Evolutionary conservation across 805 yeast species (phyloP).

Genomic region (Candida corydali): DNA sequence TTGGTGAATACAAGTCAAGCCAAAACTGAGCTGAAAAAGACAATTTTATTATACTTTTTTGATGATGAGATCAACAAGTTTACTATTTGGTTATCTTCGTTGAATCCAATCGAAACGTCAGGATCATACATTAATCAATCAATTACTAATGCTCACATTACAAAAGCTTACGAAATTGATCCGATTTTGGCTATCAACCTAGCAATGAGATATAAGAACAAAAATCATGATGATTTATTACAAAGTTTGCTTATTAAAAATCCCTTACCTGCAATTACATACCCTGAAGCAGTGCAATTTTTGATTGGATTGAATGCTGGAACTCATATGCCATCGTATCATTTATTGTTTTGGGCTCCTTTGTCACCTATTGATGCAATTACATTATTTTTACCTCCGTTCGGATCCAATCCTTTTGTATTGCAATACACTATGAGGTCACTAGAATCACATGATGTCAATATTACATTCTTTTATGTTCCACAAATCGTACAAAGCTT

Average conservation of each 20-base stretch:
- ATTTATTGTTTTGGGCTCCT: constrained; percentile 65
- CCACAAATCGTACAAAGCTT: constrained; percentile 96
- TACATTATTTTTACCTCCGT: constrained; percentile 74
- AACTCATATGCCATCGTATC: constrained; percentile 34
- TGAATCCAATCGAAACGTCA: constrained; percentile 34
- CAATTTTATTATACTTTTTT: constrained; percentile 57
- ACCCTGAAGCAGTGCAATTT: constrained; percentile 58
- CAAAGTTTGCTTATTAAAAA: constrained; percentile 44
- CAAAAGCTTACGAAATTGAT: constrained; percentile 58
- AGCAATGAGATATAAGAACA: constrained; percentile 53
- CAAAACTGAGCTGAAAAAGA: constrained; percentile 46
- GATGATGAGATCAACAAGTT: constrained; percentile 72
- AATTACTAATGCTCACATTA: constrained; percentile 40
- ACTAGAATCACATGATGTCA: constrained; percentile 80
- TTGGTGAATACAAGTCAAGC: constrained; percentile 17
- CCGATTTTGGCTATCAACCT: constrained; percentile 73
- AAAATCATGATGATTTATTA: constrained; percentile 35
- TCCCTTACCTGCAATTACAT: constrained; percentile 56
- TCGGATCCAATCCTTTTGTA: constrained; percentile 58
- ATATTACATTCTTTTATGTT: constrained; percentile 89
- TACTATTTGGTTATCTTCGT: constrained; percentile 73
- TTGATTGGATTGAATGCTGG: constrained; percentile 40
- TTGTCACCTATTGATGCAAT: constrained; percentile 82
- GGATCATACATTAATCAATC: constrained; percentile 31
- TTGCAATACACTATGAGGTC: constrained; percentile 90